Conservation (phyloP, 2,329 filamentous ascomycete species). For the Xylaria sp. region DNA sequence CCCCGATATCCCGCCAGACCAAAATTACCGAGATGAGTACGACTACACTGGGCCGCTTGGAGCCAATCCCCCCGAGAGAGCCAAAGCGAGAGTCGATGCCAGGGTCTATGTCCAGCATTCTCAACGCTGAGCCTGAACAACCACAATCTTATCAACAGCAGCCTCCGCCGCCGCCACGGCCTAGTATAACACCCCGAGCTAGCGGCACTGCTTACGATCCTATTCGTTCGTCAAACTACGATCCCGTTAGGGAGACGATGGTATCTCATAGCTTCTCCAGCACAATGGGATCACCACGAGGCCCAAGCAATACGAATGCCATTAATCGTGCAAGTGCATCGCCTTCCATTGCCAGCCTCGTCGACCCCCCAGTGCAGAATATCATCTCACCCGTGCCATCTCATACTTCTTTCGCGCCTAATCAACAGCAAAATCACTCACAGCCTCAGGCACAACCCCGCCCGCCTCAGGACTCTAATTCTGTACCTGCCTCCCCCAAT, state of each 20-base stretch:
- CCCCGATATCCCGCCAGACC: conserved; percentile 43
- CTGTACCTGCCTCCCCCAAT: conserved; percentile 52
- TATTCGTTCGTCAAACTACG: conserved; percentile 76
- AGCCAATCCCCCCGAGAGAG: conserved; percentile 50
- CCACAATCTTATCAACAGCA: conserved; percentile 52
- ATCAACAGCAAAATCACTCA: conserved; percentile 33
- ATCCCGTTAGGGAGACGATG: conserved; percentile 68
- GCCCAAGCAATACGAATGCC: conserved; percentile 40
- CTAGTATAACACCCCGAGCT: conserved; percentile 57
- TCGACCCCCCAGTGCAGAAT: conserved; percentile 68
- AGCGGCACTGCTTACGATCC: conserved; percentile 89
- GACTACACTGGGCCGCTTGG: conserved; percentile 36
- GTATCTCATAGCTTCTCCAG: conserved; percentile 55
- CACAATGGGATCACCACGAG: conserved; percentile 58
- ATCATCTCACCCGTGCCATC: conserved; percentile 48
- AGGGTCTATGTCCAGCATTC: conserved; percentile 60
- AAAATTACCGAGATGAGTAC: conserved; percentile 49
- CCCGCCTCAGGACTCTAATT: conserved; percentile 44
- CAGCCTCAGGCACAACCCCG: conserved; percentile 39
- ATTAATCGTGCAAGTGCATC: conserved; percentile 82
- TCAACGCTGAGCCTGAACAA: conserved; percentile 58
- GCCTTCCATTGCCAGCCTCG: conserved; percentile 87
- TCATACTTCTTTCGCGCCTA: conserved; percentile 44
- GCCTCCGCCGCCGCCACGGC: conserved; percentile 50
- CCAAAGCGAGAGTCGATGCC: conserved; percentile 58